Base-by-base conservation (phyloP, 2,329 filamentous ascomycete species). In the Westerdykella sp. region DNA sequence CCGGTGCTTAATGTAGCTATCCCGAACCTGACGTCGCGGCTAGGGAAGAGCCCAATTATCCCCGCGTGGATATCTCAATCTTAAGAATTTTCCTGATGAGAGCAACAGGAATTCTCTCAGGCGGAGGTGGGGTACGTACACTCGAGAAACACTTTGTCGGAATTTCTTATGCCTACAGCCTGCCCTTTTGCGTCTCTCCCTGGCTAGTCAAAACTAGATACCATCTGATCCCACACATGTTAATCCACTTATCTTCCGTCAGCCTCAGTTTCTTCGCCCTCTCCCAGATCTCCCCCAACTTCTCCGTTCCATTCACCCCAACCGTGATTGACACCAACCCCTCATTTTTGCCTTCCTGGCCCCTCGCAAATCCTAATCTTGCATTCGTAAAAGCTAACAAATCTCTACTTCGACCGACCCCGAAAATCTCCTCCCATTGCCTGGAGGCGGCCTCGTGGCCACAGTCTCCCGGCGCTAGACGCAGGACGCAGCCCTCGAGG, bases 371-470 rank as follows among this genome's bases (percentile, higher is more conserved):
- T 1, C 53, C 58, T 38, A 73, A 55, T 23, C 57, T 53, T 5
- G 62, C 56, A 37, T 65, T 63, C 6, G 56, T 62, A 25, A 62
- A 59, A 0, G 63, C 71, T 12, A 73, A 49, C 25, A 66, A 53
- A 42, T 67, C 69, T 16, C 65, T 63, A 15, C 68, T 71, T 56
- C 70, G 67, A 4, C 44, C 59, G 0, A 72, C 56, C 1, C 62
- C 62, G 48, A 73, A 73, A 0, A 64, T 51, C 6, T 64, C 53
- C 44, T 69, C 63, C 70, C 71, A 73, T 44, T 69, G 60, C 32
- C 59, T 51, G 12, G 62, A 55, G 5, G 68, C 69, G 5, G 46
- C 65, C 42, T 66, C 58, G 15, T 63, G 62, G 42, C 63, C 63
- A 1, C 43, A 40, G 37, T 71, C 65, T 6, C 63, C 69, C 7